These are phyloP conservation scores for Sedum album DNA, from an alignment of 164 flowering plant genomes.

Conservation along the genomic window DNA sequence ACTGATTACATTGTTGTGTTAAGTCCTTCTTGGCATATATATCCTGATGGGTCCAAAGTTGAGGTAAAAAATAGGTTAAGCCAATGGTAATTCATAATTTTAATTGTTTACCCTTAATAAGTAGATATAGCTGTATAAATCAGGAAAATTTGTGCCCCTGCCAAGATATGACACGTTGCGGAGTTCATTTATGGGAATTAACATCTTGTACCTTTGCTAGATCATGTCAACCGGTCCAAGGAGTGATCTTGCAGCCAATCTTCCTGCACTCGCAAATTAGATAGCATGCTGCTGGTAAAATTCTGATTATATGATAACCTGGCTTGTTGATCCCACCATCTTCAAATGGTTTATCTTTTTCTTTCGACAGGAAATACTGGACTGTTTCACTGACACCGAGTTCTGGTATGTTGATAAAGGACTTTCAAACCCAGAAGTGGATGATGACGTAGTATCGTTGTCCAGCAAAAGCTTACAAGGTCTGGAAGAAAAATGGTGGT, in stretches of 20 bases:
- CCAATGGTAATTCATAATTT: neutral
- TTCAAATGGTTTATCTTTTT: conserved; percentile 5
- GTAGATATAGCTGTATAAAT: neutral
- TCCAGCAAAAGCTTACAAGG: conserved; percentile 30
- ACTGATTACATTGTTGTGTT: conserved; percentile 60
- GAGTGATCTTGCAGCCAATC: conserved; percentile 42
- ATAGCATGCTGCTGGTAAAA: too few species aligned
- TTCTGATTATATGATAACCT: too few species aligned
- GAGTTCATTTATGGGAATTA: neutral
- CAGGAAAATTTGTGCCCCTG: neutral
- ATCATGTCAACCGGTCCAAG: conserved; percentile 62
- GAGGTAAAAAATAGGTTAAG: conserved; percentile 26
- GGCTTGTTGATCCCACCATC: neutral
- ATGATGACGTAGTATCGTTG: conserved; percentile 40
- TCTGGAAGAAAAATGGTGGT: conserved; percentile 70
- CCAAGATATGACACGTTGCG: neutral
- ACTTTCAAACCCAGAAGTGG: conserved; percentile 26
- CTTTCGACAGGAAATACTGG: too few species aligned
- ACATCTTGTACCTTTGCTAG: conserved; percentile 18
- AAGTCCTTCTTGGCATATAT: conserved; percentile 53
- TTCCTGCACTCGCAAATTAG: too few species aligned
- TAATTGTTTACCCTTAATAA: neutral
- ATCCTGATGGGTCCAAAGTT: conserved; percentile 53
- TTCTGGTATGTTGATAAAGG: conserved; percentile 79
- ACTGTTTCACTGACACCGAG: too few species aligned